Evolutionary conservation across 176 grass and related monocot genomes (phyloP).

Genomic region (Triticum aestivum): DNA sequence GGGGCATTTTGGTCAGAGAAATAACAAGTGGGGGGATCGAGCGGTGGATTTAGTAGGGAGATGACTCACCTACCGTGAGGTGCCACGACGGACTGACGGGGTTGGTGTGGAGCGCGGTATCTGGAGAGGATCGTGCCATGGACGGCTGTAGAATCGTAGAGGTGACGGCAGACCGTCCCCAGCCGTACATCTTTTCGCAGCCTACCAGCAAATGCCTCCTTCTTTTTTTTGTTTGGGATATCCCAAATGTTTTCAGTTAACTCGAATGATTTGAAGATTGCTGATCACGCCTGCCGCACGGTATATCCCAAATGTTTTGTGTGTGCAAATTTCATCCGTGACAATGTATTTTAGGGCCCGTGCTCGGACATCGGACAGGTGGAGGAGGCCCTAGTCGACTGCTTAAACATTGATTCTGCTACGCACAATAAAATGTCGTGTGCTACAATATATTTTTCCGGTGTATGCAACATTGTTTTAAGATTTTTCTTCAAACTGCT

Average conservation of each 20-base stretch:
- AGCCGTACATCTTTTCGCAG: neutral
- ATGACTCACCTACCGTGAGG: conserved; percentile 41
- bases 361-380: too few relatives aligned
- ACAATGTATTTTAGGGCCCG: neutral
- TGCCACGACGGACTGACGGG: conserved; percentile 29
- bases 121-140: neutral
- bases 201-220: neutral
- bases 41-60: conserved; percentile 15
- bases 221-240: too few relatives aligned
- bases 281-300: too few relatives aligned
- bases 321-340: neutral
- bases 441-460: neutral
- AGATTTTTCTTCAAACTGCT: neutral
- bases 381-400: neutral
- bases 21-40: neutral
- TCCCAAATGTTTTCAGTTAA: too few relatives aligned
- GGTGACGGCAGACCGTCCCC: neutral
- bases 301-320: neutral
- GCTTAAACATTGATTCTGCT: neutral
- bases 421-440: neutral
- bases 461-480: neutral
- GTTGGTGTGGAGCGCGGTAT: conserved; percentile 27
- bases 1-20: conserved; percentile 22
- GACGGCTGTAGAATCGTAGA: neutral
- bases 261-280: too few relatives aligned